Conservation (phyloP, 1,139 yeast species). For the Schizosaccharomyces versatilis region DNA sequence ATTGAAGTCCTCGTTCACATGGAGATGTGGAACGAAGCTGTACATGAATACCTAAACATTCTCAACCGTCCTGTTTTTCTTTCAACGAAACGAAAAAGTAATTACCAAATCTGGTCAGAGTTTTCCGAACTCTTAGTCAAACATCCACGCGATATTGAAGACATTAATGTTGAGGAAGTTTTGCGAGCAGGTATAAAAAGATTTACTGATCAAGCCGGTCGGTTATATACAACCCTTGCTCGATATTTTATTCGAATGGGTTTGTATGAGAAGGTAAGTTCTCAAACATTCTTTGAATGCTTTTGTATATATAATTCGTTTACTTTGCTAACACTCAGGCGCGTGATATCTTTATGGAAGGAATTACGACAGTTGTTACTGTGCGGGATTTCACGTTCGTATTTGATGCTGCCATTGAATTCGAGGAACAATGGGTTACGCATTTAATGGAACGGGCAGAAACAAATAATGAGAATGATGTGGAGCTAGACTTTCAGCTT, state of each 20-base stretch:
- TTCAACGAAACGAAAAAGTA: slow-evolving; percentile 22
- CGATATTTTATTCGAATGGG: slow-evolving; percentile 25
- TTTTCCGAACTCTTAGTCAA: slow-evolving; percentile 27
- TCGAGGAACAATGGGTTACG: slow-evolving; percentile 32
- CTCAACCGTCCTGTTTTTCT: slow-evolving; percentile 19
- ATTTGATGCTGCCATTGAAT: slow-evolving; percentile 42
- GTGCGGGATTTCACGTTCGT: slow-evolving; percentile 41
- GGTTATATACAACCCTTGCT: slow-evolving; percentile 30
- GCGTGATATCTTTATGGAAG: slow-evolving; percentile 29
- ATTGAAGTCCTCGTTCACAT: slow-evolving; percentile 16
- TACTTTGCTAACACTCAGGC: slow-evolving; percentile 18
- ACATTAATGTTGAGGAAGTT: slow-evolving; percentile 20
- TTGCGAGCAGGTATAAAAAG: slow-evolving; percentile 23
- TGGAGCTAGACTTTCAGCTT: slow-evolving; percentile 25
- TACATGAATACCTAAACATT: slow-evolving; percentile 18
- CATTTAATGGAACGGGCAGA: slow-evolving; percentile 18
- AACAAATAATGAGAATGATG: slow-evolving; percentile 12
- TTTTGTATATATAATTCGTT: background rate
- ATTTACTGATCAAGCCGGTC: slow-evolving; percentile 42
- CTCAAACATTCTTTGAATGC: background rate
- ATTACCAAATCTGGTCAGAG: slow-evolving; percentile 27
- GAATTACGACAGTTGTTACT: slow-evolving; percentile 26
- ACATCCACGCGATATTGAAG: slow-evolving; percentile 14
- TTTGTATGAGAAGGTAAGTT: slow-evolving; percentile 17
- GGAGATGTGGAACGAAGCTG: slow-evolving; percentile 16